Percentiles rank a stretch among this genome's conserved stretches.
Evolutionary conservation across 1,139 yeast genomes (phyloP).

Genomic region (Hansenula sp.): DNA sequence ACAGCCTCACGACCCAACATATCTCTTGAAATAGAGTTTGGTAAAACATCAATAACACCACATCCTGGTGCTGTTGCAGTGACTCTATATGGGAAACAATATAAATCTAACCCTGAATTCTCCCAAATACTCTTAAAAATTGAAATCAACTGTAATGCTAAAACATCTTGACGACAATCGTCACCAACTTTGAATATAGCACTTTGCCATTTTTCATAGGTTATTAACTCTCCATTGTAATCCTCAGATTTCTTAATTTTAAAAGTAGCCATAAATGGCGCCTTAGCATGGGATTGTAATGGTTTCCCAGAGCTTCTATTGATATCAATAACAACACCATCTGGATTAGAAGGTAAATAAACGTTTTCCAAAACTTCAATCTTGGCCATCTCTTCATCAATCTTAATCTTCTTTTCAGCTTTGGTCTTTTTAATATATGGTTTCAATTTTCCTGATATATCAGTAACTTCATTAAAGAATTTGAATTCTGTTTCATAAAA

Average conservation of each 20-base stretch:
- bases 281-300: conserved; percentile 97
- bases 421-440: conserved; percentile 92
- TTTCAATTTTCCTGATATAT: conserved; percentile 89
- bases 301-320: conserved; percentile 92
- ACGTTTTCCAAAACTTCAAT: conserved; percentile 81
- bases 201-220: conserved; percentile 74
- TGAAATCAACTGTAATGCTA: conserved; percentile 88
- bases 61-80: conserved; percentile 99
- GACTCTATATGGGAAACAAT: conserved; percentile 89
- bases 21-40: conserved; percentile 92
- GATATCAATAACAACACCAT: conserved; percentile 89
- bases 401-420: conserved; percentile 93
- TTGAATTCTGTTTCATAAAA: conserved; percentile 83
- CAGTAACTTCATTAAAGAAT: conserved; percentile 88
- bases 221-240: conserved; percentile 25
- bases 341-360: conserved; percentile 94
- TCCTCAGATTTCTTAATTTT: conserved; percentile 64
- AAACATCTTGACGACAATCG: conserved; percentile 96
- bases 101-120: conserved; percentile 82
- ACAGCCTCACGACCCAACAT: conserved; percentile 99
- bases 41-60: conserved; percentile 97
- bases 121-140: conserved; percentile 91
- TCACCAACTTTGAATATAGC: conserved; percentile 99
- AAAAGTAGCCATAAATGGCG: conserved; percentile 97
- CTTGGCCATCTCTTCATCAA: conserved; percentile 91